Evolutionary conservation across 2,329 filamentous ascomycete species (phyloP).

Genomic region (Talaromyces sp.): DNA sequence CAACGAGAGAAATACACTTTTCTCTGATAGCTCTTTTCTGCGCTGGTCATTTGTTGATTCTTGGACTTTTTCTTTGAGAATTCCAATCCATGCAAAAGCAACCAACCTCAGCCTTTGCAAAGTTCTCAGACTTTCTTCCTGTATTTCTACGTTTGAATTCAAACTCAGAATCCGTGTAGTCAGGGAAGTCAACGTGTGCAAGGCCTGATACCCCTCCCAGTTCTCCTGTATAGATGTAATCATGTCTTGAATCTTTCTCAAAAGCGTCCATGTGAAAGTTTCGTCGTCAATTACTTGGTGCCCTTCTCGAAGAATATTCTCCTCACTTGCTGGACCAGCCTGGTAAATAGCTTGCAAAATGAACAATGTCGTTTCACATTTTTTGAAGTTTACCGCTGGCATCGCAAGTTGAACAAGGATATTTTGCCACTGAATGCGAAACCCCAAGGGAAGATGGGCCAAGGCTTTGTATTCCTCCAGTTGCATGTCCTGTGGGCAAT

Average conservation of each 20-base stretch:
- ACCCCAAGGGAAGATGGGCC: neutral
- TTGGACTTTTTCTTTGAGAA: slow-evolving; percentile 25
- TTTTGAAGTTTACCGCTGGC: neutral
- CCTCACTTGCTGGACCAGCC: neutral
- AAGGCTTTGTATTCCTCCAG: neutral
- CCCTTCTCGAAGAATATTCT: neutral
- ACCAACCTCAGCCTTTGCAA: neutral
- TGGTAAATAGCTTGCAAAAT: neutral
- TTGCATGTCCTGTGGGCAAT: neutral
- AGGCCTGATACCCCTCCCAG: neutral
- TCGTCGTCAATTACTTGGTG: slow-evolving; percentile 9
- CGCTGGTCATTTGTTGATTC: neutral
- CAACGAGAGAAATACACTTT: neutral
- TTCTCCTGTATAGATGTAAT: neutral
- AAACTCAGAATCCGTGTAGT: neutral
- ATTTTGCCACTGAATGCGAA: neutral
- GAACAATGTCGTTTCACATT: neutral
- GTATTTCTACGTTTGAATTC: slow-evolving; percentile 13
- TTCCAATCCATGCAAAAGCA: slow-evolving; percentile 12
- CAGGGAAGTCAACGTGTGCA: neutral
- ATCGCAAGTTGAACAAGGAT: neutral
- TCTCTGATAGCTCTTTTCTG: neutral
- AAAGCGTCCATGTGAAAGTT: slow-evolving; percentile 17
- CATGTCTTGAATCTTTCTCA: neutral
- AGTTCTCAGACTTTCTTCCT: slow-evolving; percentile 15